phyloP scores from a whole-genome alignment of 208 protist genomes.

The Endotrypanum monterogeii region DNA sequence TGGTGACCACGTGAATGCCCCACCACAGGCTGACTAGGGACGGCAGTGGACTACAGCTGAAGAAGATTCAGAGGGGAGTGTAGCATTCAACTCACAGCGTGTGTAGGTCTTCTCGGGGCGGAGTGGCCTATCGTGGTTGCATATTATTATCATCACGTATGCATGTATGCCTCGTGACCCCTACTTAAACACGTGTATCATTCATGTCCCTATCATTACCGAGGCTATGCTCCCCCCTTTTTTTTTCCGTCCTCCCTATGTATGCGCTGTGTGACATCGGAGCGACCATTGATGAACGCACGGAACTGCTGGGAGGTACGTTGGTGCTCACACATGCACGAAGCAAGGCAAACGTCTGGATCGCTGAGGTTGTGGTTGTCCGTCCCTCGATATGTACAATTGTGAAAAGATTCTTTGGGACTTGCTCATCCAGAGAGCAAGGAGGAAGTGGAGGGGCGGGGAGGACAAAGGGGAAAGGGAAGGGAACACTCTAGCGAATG shows the following conservation, averaged over 20 bases:
- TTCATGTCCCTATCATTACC: not conserved
- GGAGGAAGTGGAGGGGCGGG: not conserved
- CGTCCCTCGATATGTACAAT: not conserved
- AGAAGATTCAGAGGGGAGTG: not conserved
- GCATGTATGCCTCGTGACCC: not conserved
- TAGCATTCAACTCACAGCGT: not conserved
- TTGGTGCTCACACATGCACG: not conserved
- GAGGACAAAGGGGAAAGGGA: too few species aligned
- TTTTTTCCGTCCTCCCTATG: too few species aligned
- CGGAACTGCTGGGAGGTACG: not conserved
- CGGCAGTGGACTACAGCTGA: not conserved
- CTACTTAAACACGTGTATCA: not conserved
- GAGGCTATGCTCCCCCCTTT: not conserved
- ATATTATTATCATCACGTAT: not conserved
- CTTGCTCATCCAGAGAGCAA: not conserved
- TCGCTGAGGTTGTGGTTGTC: not conserved
- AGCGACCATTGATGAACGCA: not conserved
- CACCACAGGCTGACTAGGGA: not conserved
- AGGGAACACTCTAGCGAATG: not conserved
- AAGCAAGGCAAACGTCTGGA: not conserved
- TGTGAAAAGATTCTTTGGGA: not conserved
- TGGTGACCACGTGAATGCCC: slow-evolving; percentile 21
- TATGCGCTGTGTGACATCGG: not conserved
- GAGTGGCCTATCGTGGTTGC: not conserved
- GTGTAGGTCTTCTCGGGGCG: not conserved